These are phyloP conservation scores for Erodium chrysanthum DNA, from an alignment of 441 rosid species.

Conservation along the genomic window DNA sequence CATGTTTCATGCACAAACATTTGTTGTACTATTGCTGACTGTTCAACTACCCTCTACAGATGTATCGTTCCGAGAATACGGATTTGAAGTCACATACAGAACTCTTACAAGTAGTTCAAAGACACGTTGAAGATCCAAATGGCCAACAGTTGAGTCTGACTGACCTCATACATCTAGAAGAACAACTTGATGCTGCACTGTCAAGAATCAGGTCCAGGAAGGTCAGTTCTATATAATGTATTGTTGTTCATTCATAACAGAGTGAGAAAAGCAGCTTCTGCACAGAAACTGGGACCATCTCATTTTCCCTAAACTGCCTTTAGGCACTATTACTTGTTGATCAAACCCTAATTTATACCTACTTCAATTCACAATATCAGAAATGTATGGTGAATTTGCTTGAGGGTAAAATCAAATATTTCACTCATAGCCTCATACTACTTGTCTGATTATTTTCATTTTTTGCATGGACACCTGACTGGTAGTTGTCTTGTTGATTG, in stretches of 20 bases:
- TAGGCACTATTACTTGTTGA: too few relatives aligned
- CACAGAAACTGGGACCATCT: too few relatives aligned
- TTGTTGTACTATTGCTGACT: not conserved
- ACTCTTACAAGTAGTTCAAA: constrained; percentile 21
- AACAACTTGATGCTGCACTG: constrained; percentile 25
- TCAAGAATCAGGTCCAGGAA: constrained; percentile 30
- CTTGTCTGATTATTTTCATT: too few relatives aligned
- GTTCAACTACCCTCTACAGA: constrained; percentile 2
- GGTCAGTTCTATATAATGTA: constrained; percentile 20
- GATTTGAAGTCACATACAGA: constrained; percentile 12
- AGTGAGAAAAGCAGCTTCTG: not conserved
- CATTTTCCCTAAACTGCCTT: too few relatives aligned
- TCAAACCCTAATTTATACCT: not conserved
- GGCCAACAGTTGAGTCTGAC: constrained; percentile 22
- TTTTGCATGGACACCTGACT: too few relatives aligned
- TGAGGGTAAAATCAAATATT: not conserved
- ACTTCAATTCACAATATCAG: not conserved
- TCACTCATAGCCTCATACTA: too few relatives aligned
- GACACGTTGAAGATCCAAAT: constrained; percentile 25
- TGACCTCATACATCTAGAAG: constrained; percentile 32
- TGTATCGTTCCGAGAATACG: constrained; percentile 7
- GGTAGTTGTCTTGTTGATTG: too few relatives aligned
- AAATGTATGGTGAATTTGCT: not conserved
- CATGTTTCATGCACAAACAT: too few relatives aligned
- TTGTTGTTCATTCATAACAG: not conserved